Base-by-base conservation (phyloP, 2,329 filamentous ascomycete genomes). In the Aspergillus ruber region DNA sequence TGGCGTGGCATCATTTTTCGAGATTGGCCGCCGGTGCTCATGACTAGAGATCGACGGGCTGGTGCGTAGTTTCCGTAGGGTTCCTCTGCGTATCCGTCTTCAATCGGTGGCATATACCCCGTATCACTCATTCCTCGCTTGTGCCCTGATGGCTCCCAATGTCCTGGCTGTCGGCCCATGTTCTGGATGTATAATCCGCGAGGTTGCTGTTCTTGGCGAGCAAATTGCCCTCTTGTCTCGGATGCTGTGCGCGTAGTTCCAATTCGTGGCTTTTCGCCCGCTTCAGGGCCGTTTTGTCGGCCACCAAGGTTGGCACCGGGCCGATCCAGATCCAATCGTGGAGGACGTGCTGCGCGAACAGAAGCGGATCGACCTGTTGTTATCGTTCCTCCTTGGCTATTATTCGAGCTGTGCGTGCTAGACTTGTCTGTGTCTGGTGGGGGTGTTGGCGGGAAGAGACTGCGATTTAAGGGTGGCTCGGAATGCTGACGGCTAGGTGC, bases 401-500 rank as follows among this genome's bases (percentile, higher is more conserved):
- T 53, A 23, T 51, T 52, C 39, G 52, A 61, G 39, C 56, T 61
- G 35, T 57, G 60, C 42, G 54, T 57, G 45, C 56, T 66, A 13
- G 57, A 68, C 60, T 84, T 85, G 56, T 96, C 90, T 52, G 81
- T 81, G 74, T 98, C 93, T 5, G 93, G 93, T 6, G 93, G 93
- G 36, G 93, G 93, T n/a, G 93, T 97, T n/a, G 93, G 93, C 15
- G 93, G 93, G 73, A 97, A 96, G 53, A 91, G 81, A 59, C 87
- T 88, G 59, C 89, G 83, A 63, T 81, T 82, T 54, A 83, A 74
- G 0, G 88, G 88, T 7, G 89, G 88, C 33, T 35, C 36, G 15
- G 36, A 39, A 39, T 20, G 15, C 36, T 39, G n/a, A 8, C 10
- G 36, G 10, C 36, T 12, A 4, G 12, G 10, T 12, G 25, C 25